phyloP scores from a whole-genome alignment of 352 stramenopile species.

The Blastocystis sp. region DNA sequence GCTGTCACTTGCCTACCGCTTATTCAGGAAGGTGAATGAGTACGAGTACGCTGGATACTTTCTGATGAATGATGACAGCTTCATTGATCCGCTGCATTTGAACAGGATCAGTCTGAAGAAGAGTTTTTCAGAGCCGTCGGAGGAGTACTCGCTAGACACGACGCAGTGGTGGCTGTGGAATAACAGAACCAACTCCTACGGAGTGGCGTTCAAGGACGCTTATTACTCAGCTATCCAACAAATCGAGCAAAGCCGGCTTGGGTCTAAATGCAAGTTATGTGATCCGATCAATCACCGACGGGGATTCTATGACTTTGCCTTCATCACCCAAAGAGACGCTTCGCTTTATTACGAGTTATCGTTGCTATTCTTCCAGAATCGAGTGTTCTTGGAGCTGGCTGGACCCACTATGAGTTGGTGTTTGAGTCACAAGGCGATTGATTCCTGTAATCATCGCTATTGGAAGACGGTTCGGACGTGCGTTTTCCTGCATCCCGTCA shows the following conservation, averaged over 20 bases:
- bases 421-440: slow-evolving; percentile 35
- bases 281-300: slow-evolving; percentile 15
- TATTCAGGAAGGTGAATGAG: background rate
- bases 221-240: slow-evolving; percentile 14
- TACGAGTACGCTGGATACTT: slow-evolving; percentile 41
- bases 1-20: background rate
- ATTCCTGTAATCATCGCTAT: slow-evolving; percentile 42
- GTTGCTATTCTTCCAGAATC: slow-evolving; percentile 42
- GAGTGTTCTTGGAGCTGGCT: slow-evolving; percentile 51
- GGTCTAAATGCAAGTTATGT: background rate
- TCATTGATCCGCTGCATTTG: slow-evolving; percentile 16
- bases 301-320: slow-evolving; percentile 34
- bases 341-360: background rate
- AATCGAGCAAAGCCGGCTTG: slow-evolving; percentile 6
- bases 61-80: slow-evolving; percentile 46
- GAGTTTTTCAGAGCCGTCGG: slow-evolving; percentile 37
- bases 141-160: background rate
- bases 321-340: background rate
- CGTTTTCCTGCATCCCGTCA: slow-evolving; percentile 58
- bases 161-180: slow-evolving; percentile 12
- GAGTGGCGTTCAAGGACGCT: background rate
- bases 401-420: slow-evolving; percentile 54
- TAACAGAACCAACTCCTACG: slow-evolving; percentile 6
- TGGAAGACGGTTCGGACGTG: slow-evolving; percentile 34
- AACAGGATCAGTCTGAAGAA: background rate